phyloP scores from a whole-genome alignment of 2,329 filamentous ascomycete genomes.

The Scedosporium boydii region DNA sequence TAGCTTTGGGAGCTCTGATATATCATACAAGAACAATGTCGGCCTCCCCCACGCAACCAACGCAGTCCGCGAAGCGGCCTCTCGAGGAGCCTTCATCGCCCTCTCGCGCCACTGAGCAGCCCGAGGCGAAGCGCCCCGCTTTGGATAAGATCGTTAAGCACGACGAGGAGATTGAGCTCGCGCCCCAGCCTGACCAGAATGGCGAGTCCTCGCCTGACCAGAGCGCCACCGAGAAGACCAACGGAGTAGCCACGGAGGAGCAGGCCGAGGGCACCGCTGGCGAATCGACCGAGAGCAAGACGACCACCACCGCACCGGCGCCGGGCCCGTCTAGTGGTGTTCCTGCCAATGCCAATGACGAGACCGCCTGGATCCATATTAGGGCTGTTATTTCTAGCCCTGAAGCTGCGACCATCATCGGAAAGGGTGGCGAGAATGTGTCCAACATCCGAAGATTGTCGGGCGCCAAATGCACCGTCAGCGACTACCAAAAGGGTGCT shows the following conservation, averaged over 20 bases:
- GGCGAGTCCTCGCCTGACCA: constrained; percentile 27
- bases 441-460: constrained; percentile 93
- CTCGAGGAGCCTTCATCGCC: constrained; percentile 96
- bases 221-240: constrained; percentile 39
- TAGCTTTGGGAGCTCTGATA: not conserved
- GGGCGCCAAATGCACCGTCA: constrained; percentile 96
- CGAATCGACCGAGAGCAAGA: constrained; percentile 30
- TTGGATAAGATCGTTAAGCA: constrained; percentile 83
- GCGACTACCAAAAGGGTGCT: constrained; percentile 93
- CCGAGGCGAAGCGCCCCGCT: constrained; percentile 92
- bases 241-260: constrained; percentile 43
- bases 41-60: constrained; percentile 56
- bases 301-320: constrained; percentile 27
- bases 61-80: constrained; percentile 77
- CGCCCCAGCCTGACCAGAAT: constrained; percentile 27
- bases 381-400: constrained; percentile 95
- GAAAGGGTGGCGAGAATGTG: constrained; percentile 97
- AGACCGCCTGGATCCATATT: constrained; percentile 94
- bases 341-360: constrained; percentile 58
- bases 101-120: constrained; percentile 81
- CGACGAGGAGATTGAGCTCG: constrained; percentile 43
- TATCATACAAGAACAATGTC: constrained; percentile 50
- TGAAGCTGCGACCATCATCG: constrained; percentile 95
- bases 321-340: constrained; percentile 27
- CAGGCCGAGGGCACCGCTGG: constrained; percentile 58